Evolutionary conservation across 305 asterid species (phyloP).

Genomic region (Solanum hybrid): DNA sequence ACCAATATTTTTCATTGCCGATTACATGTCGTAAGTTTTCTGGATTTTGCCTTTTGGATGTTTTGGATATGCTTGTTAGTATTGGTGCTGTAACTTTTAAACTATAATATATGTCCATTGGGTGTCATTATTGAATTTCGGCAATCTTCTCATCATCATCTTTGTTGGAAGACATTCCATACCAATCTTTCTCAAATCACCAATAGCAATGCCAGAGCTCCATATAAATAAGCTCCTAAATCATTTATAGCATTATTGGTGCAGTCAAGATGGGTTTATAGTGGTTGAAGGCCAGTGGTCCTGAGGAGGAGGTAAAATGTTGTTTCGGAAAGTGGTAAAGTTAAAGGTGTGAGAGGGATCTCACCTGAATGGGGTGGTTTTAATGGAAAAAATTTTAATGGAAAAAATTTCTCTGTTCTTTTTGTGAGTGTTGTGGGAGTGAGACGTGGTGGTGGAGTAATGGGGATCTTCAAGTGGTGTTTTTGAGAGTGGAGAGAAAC

Average conservation of each 20-base stretch:
- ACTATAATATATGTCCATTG: neutral
- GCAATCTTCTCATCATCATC: neutral
- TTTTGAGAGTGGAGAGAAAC: neutral
- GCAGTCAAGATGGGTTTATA: neutral
- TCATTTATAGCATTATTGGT: neutral
- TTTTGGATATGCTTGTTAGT: neutral
- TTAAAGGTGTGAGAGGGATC: neutral
- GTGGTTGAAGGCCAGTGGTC: neutral
- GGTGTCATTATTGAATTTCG: neutral
- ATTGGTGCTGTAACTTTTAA: neutral
- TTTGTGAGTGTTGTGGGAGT: neutral
- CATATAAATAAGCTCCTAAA: neutral
- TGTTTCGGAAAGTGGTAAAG: neutral
- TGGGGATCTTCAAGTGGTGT: neutral
- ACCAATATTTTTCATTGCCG: constrained; percentile 64
- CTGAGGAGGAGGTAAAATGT: neutral
- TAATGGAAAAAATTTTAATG: neutral
- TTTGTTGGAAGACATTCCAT: neutral
- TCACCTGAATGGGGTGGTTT: neutral
- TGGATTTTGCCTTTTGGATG: neutral
- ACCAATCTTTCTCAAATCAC: neutral
- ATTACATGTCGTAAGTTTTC: constrained; percentile 71
- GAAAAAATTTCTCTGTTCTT: neutral
- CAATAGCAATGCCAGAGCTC: neutral
- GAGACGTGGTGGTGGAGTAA: neutral